These are phyloP conservation scores for Epichloe baconii DNA, from an alignment of 2,329 filamentous ascomycete species.

Conservation along the genomic window DNA sequence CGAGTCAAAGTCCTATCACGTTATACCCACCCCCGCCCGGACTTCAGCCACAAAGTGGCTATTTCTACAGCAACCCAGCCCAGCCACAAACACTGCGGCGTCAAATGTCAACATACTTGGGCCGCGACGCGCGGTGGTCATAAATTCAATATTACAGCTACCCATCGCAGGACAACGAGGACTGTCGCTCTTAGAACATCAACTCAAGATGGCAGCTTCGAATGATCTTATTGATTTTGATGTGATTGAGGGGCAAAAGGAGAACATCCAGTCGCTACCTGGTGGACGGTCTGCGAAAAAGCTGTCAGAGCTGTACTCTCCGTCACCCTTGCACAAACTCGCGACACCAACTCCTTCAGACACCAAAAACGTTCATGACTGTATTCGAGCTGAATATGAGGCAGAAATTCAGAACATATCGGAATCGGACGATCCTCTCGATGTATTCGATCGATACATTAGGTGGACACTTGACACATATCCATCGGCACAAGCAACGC, in stretches of 20 bases:
- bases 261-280: constrained; percentile 91
- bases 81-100: neutral
- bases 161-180: neutral
- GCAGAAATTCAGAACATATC: constrained; percentile 63
- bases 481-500: constrained; percentile 81
- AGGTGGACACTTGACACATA: constrained; percentile 95
- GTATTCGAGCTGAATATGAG: constrained; percentile 73
- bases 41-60: constrained; percentile 4
- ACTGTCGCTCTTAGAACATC: constrained; percentile 9
- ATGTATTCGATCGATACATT: constrained; percentile 92
- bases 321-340: constrained; percentile 45
- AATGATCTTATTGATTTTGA: constrained; percentile 62
- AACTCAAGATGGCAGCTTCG: constrained; percentile 31
- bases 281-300: constrained; percentile 80
- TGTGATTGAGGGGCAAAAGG: constrained; percentile 90
- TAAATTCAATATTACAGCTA: neutral
- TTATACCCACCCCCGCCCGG: neutral
- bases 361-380: constrained; percentile 65
- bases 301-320: constrained; percentile 69
- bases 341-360: constrained; percentile 55
- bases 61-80: constrained; percentile 8
- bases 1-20: neutral
- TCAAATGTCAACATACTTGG: constrained; percentile 9
- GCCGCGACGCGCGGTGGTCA: neutral
- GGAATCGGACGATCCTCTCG: constrained; percentile 89